Conservation (phyloP, 352 stramenopile genomes). For the Aphanomyces invadans region DNA sequence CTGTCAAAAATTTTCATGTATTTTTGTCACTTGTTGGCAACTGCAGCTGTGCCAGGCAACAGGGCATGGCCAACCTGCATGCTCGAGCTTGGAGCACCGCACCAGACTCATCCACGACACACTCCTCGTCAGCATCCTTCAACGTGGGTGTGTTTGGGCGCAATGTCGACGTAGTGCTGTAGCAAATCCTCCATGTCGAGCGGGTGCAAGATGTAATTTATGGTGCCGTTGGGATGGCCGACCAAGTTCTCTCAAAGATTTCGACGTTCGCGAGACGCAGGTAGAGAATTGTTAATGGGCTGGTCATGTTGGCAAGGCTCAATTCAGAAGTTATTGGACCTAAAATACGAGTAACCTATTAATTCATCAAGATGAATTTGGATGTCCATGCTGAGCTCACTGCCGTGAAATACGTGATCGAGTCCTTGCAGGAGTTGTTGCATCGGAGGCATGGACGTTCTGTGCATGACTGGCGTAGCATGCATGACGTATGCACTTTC, state of each 20-base stretch:
- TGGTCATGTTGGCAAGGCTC: conserved; percentile 38
- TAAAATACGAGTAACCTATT: too few relatives aligned
- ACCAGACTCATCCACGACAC: background rate
- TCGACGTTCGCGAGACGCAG: conserved; percentile 1
- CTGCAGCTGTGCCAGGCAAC: background rate
- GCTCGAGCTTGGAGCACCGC: conserved; percentile 2
- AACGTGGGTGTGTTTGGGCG: background rate
- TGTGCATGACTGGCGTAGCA: too few relatives aligned
- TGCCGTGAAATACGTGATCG: too few relatives aligned
- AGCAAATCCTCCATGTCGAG: conserved; percentile 1
- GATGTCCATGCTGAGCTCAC: too few relatives aligned
- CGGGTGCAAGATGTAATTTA: conserved; percentile 6
- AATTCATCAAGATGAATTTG: too few relatives aligned
- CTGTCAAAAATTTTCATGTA: too few relatives aligned
- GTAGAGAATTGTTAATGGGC: conserved; percentile 33
- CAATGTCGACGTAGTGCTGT: conserved; percentile 10
- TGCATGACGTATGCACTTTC: too few relatives aligned
- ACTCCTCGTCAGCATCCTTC: background rate
- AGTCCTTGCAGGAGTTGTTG: too few relatives aligned
- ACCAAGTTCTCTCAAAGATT: conserved; percentile 4
- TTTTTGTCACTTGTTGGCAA: background rate
- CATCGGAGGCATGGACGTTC: too few relatives aligned
- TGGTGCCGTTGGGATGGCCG: background rate
- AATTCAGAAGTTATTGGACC: conserved; percentile 34
- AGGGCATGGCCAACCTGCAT: background rate